phyloP scores from a whole-genome alignment of 352 stramenopile genomes.

The Aphanomyces invadans region DNA sequence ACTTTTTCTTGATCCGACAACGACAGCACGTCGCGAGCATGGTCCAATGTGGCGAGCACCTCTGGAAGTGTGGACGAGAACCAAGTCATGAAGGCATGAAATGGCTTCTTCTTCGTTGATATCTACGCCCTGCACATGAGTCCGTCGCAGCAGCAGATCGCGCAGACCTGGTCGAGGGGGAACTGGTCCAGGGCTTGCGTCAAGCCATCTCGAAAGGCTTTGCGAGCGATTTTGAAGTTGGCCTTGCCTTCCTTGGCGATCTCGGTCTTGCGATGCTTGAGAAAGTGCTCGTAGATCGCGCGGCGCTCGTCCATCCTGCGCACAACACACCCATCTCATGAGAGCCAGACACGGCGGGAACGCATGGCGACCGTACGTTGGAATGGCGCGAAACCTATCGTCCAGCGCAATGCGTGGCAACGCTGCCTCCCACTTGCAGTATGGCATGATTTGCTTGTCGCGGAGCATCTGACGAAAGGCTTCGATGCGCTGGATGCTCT shows the following conservation, averaged over 20 bases:
- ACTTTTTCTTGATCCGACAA: conserved; percentile 48
- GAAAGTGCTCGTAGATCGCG: conserved; percentile 73
- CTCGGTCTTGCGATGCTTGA: conserved; percentile 61
- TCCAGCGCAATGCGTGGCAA: conserved; percentile 66
- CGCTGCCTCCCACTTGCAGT: conserved; percentile 73
- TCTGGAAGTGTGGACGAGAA: conserved; percentile 22
- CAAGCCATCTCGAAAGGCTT: conserved; percentile 27
- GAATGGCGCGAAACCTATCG: conserved; percentile 56
- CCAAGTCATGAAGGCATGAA: conserved; percentile 48
- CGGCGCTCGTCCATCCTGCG: conserved; percentile 69
- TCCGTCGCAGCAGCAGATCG: neutral
- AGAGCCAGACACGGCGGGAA: too few species aligned
- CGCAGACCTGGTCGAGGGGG: neutral
- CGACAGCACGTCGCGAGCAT: conserved; percentile 35
- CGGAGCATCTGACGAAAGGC: conserved; percentile 63
- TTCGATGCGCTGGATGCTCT: conserved; percentile 36
- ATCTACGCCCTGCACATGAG: conserved; percentile 25
- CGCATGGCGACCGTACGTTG: too few species aligned
- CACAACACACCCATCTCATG: too few species aligned
- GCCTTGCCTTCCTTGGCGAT: conserved; percentile 68
- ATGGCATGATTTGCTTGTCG: conserved; percentile 80
- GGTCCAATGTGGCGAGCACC: conserved; percentile 35
- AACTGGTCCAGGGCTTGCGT: neutral
- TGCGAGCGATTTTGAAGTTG: conserved; percentile 57
- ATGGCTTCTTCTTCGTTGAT: conserved; percentile 42